These are phyloP conservation scores for Cnidoscolus chayamansa DNA, from an alignment of 441 rosid genomes.

Conservation along the genomic window DNA sequence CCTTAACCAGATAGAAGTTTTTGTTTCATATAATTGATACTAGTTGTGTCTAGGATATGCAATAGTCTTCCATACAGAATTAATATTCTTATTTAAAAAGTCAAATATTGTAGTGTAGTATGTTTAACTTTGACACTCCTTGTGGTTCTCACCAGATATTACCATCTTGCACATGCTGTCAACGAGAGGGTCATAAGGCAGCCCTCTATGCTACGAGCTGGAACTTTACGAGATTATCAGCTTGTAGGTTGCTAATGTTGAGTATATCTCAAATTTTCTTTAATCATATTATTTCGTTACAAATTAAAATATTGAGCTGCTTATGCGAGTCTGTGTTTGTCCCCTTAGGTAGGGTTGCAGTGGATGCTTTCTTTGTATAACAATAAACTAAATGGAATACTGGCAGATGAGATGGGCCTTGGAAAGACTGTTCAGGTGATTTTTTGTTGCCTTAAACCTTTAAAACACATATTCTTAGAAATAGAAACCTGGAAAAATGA, in stretches of 20 bases:
- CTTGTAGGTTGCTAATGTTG: conserved; percentile 62
- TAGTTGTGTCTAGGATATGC: conserved; percentile 6
- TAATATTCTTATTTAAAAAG: conserved; percentile 11
- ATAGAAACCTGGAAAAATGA: neutral
- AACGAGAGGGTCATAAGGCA: conserved; percentile 86
- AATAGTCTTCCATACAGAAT: conserved; percentile 2
- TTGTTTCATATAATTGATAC: conserved; percentile 9
- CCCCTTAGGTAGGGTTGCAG: conserved; percentile 86
- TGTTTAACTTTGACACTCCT: conserved; percentile 9
- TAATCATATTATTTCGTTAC: neutral
- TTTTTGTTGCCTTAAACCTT: conserved; percentile 10
- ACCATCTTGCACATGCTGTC: conserved; percentile 98
- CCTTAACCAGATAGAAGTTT: conserved; percentile 13
- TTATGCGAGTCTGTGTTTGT: conserved; percentile 19
- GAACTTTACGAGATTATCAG: conserved; percentile 98
- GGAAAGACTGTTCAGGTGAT: conserved; percentile 99
- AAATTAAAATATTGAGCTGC: conserved; percentile 18
- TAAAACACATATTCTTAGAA: neutral
- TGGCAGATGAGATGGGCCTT: conserved; percentile 99
- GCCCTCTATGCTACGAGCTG: conserved; percentile 96
- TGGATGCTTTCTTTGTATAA: conserved; percentile 99
- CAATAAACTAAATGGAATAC: conserved; percentile 96
- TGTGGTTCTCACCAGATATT: conserved; percentile 58
- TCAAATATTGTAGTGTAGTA: neutral
- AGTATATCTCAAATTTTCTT: conserved; percentile 17